These are phyloP conservation scores for Spencermartinsiella europaea DNA, from an alignment of 805 yeast genomes.

Conservation along the genomic window DNA sequence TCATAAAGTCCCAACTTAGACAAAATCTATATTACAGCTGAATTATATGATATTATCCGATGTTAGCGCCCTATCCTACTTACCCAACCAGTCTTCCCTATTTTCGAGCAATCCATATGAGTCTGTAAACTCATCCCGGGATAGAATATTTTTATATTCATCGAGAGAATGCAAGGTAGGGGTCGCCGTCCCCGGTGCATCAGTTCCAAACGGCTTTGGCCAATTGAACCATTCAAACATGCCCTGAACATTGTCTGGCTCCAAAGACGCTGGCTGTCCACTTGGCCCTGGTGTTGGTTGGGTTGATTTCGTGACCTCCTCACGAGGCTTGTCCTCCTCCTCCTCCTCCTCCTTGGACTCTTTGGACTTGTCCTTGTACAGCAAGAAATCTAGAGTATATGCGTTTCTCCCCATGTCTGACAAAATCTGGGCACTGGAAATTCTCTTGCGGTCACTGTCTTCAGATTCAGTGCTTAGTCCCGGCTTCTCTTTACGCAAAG, in stretches of 20 bases:
- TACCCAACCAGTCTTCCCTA: conserved; percentile 7
- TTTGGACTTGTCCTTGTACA: conserved; percentile 10
- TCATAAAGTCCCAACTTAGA: too few relatives aligned
- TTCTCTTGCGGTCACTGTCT: not conserved
- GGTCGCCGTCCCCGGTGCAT: not conserved
- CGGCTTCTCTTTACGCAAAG: conserved; percentile 12
- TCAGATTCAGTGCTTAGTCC: not conserved
- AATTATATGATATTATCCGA: not conserved
- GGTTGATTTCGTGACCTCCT: conserved; percentile 1
- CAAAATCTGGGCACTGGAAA: conserved; percentile 19
- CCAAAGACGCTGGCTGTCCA: not conserved
- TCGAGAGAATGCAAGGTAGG: conserved; percentile 14
- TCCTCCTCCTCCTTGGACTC: not conserved
- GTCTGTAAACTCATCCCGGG: conserved; percentile 18
- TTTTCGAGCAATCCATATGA: not conserved
- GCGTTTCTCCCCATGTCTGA: conserved; percentile 28
- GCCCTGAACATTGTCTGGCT: conserved; percentile 2
- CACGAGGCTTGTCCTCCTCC: not conserved
- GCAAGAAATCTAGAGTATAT: conserved; percentile 24
- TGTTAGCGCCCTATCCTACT: too few relatives aligned
- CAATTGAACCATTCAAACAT: conserved; percentile 26
- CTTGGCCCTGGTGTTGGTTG: not conserved
- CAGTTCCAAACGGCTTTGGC: conserved; percentile 16
- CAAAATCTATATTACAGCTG: too few relatives aligned
- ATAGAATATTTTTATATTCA: conserved; percentile 19